Percentiles rank a stretch among this genome's conserved stretches.
These are phyloP conservation scores for Tilletia setariae DNA, from an alignment of 1,284 basidiomycete genomes.

Conservation along the genomic window DNA sequence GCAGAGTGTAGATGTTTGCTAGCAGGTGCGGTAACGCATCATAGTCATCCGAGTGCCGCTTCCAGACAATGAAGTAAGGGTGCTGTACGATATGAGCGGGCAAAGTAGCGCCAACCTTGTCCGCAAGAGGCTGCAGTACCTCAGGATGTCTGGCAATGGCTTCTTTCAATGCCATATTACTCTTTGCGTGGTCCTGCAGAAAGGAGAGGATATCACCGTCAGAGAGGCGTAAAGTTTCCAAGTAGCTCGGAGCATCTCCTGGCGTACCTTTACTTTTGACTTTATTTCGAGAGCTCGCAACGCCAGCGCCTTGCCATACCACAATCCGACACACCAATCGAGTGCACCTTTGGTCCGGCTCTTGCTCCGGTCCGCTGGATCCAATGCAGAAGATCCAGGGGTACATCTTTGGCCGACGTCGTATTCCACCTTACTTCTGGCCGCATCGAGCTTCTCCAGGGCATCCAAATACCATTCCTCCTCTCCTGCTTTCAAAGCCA, in stretches of 20 bases:
- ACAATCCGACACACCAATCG: slow-evolving; percentile 47
- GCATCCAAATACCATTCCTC: slow-evolving; percentile 45
- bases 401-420: slow-evolving; percentile 20
- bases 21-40: slow-evolving; percentile 30
- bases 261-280: not conserved
- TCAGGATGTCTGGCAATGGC: slow-evolving; percentile 42
- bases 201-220: not conserved
- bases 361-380: not conserved
- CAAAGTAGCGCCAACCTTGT: slow-evolving; percentile 29
- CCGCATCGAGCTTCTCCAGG: slow-evolving; percentile 33
- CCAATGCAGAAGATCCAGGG: not conserved
- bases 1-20: slow-evolving; percentile 43
- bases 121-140: slow-evolving; percentile 39
- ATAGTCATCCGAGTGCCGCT: slow-evolving; percentile 21
- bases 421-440: not conserved
- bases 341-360: slow-evolving; percentile 28
- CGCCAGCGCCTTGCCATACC: slow-evolving; percentile 41
- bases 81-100: slow-evolving; percentile 21
- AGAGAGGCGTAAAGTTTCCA: too few relatives aligned
- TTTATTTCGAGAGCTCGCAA: slow-evolving; percentile 36
- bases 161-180: slow-evolving; percentile 26
- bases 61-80: slow-evolving; percentile 11
- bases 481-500: slow-evolving; percentile 47
- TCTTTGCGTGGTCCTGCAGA: slow-evolving; percentile 18
- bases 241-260: not conserved